A percentile compares a stretch with the other conserved stretches of the same genome.
phyloP scores from a whole-genome alignment of 1,284 basidiomycete species.

The Hymenochaete sp. region DNA sequence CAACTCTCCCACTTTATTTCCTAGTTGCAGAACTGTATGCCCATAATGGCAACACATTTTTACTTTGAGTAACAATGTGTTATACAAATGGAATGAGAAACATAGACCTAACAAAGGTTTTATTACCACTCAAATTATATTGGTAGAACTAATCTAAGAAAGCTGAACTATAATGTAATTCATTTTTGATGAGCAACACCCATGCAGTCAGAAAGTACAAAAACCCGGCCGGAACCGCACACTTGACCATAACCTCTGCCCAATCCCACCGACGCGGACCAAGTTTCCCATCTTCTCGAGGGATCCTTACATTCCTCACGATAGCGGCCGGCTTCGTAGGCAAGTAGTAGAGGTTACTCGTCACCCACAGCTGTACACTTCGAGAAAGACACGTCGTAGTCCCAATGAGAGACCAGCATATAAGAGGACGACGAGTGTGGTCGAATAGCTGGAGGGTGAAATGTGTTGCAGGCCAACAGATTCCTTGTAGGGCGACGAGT shows the following conservation, averaged over 20 bases:
- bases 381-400: conserved; percentile 71
- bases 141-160: too few species aligned
- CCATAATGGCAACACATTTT: too few species aligned
- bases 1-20: too few species aligned
- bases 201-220: conserved; percentile 76
- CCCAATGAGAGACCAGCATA: conserved; percentile 74
- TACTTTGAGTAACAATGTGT: too few species aligned
- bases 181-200: conserved; percentile 42
- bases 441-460: conserved; percentile 63
- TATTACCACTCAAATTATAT: too few species aligned
- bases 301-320: conserved; percentile 32
- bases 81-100: too few species aligned
- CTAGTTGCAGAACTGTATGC: too few species aligned
- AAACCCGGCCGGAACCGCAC: conserved; percentile 58
- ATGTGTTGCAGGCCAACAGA: conserved; percentile 84
- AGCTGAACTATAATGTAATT: too few species aligned
- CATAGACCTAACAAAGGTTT: too few species aligned
- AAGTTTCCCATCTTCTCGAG: conserved; percentile 41
- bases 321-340: conserved; percentile 10
- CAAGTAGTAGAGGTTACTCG: conserved; percentile 49
- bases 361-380: conserved; percentile 79
- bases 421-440: conserved; percentile 51
- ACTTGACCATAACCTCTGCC: conserved; percentile 55
- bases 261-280: conserved; percentile 58
- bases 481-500: conserved; percentile 74